phyloP scores from a whole-genome alignment of 2,329 filamentous ascomycete genomes.

The Scytalidium lignicola region DNA sequence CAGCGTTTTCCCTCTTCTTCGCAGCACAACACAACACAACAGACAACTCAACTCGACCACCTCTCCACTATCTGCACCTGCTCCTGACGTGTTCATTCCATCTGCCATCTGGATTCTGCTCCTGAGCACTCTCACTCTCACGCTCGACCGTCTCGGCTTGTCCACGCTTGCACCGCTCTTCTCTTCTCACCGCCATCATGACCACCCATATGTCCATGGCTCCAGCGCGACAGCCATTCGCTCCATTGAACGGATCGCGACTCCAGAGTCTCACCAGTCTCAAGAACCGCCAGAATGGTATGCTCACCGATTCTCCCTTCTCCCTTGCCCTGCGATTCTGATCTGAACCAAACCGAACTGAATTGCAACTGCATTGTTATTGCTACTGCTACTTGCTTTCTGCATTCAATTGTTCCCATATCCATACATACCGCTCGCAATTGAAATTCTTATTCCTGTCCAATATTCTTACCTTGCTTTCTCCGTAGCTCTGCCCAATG shows the following conservation, averaged over 20 bases:
- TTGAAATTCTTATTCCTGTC: background rate
- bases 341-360: no score
- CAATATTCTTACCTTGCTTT: slow-evolving; percentile 17
- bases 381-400: background rate
- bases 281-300: slow-evolving; percentile 75
- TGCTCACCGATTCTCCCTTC: slow-evolving; percentile 26
- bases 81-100: background rate
- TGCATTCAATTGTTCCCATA: background rate
- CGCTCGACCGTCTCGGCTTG: background rate
- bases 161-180: background rate
- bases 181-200: slow-evolving; percentile 9
- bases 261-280: slow-evolving; percentile 67
- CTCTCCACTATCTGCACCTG: no score
- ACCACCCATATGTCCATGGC: slow-evolving; percentile 20
- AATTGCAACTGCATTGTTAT: background rate
- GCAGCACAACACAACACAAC: no score
- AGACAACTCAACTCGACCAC: no score
- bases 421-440: no score
- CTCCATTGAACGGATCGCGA: slow-evolving; percentile 62
- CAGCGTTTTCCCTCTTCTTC: no score
- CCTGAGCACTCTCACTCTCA: background rate
- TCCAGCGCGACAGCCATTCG: slow-evolving; percentile 61
- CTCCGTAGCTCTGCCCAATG: slow-evolving; percentile 13
- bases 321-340: slow-evolving; percentile 30
- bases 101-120: background rate